Percentiles rank a stretch among this genome's conserved stretches.
phyloP scores from a whole-genome alignment of 2,329 filamentous ascomycete genomes.

The Aspergillus candidus region DNA sequence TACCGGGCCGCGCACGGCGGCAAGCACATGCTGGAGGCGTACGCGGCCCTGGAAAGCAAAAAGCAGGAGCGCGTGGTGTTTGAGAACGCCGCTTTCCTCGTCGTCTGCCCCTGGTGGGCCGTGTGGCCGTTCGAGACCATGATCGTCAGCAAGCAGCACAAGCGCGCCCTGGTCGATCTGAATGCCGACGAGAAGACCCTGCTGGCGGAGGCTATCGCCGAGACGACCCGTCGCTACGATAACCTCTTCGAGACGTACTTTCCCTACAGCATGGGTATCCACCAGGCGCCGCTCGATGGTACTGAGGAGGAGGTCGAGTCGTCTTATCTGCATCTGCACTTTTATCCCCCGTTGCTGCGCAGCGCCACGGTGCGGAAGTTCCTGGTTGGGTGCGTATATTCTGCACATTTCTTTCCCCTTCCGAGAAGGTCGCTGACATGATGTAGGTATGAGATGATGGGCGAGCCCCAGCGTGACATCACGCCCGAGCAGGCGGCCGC shows the following conservation, averaged over 20 bases:
- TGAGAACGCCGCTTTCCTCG: slow-evolving; percentile 76
- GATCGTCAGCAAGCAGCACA: slow-evolving; percentile 76
- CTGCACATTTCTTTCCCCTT: slow-evolving; percentile 2
- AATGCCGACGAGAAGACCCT: slow-evolving; percentile 61
- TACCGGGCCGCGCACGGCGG: slow-evolving; percentile 70
- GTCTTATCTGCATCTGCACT: slow-evolving; percentile 93
- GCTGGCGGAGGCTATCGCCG: slow-evolving; percentile 77
- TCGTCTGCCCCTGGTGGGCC: slow-evolving; percentile 96
- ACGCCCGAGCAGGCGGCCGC: slow-evolving; percentile 91
- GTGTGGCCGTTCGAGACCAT: slow-evolving; percentile 96
- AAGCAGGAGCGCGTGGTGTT: slow-evolving; percentile 84
- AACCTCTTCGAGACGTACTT: slow-evolving; percentile 97
- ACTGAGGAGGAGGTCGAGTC: slow-evolving; percentile 76
- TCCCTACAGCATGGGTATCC: slow-evolving; percentile 93
- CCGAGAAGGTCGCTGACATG: slow-evolving; percentile 9
- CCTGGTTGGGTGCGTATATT: slow-evolving; percentile 61
- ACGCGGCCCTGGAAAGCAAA: slow-evolving; percentile 71
- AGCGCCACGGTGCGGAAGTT: slow-evolving; percentile 95
- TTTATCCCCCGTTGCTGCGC: slow-evolving; percentile 87
- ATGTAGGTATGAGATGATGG: slow-evolving; percentile 76
- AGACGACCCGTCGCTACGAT: slow-evolving; percentile 87
- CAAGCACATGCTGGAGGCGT: slow-evolving; percentile 75
- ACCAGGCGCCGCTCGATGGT: slow-evolving; percentile 85
- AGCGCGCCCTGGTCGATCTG: slow-evolving; percentile 78
- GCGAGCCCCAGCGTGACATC: slow-evolving; percentile 96